A percentile compares a stretch with the other conserved stretches of the same genome.
Conservation (phyloP, 2,329 filamentous ascomycete genomes). For the Zalaria sp. region DNA sequence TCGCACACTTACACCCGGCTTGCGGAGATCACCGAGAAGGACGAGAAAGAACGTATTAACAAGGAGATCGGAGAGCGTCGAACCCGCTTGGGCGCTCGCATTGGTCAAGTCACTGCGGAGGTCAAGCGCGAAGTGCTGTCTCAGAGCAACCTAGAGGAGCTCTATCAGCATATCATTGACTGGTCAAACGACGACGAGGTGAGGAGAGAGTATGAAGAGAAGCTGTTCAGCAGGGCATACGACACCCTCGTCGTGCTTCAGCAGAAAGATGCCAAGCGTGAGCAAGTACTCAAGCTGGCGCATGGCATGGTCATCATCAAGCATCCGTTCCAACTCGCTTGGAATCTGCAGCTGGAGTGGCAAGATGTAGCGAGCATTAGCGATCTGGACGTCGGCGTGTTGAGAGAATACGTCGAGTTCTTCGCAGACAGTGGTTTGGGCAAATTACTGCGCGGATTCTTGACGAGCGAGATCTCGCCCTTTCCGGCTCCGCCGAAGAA, state of each 20-base stretch:
- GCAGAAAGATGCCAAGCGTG: slow-evolving; percentile 55
- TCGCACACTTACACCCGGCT: slow-evolving; percentile 68
- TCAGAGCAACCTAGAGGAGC: slow-evolving; percentile 60
- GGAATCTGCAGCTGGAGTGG: slow-evolving; percentile 87
- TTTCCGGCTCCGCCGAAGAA: slow-evolving; percentile 53
- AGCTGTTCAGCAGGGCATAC: slow-evolving; percentile 66
- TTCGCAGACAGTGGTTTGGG: slow-evolving; percentile 76
- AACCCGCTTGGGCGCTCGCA: slow-evolving; percentile 70
- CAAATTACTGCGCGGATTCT: slow-evolving; percentile 67
- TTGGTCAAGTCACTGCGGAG: slow-evolving; percentile 70
- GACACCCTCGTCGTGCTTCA: slow-evolving; percentile 61
- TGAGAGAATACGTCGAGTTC: slow-evolving; percentile 66
- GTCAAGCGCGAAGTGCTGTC: slow-evolving; percentile 75
- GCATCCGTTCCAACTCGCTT: slow-evolving; percentile 76
- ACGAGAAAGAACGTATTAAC: slow-evolving; percentile 83
- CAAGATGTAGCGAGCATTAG: slow-evolving; percentile 59
- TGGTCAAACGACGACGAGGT: slow-evolving; percentile 82
- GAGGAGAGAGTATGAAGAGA: slow-evolving; percentile 78
- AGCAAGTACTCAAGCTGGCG: slow-evolving; percentile 61
- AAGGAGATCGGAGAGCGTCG: slow-evolving; percentile 77
- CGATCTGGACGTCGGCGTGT: slow-evolving; percentile 64
- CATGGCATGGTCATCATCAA: slow-evolving; percentile 94
- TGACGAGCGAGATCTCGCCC: slow-evolving; percentile 72
- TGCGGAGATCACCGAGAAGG: slow-evolving; percentile 67
- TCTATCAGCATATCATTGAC: slow-evolving; percentile 75